Percentiles rank a stretch among this genome's conserved stretches.
Evolutionary conservation across 306 rosid species (phyloP).

Genomic region (Rosa multiflora): DNA sequence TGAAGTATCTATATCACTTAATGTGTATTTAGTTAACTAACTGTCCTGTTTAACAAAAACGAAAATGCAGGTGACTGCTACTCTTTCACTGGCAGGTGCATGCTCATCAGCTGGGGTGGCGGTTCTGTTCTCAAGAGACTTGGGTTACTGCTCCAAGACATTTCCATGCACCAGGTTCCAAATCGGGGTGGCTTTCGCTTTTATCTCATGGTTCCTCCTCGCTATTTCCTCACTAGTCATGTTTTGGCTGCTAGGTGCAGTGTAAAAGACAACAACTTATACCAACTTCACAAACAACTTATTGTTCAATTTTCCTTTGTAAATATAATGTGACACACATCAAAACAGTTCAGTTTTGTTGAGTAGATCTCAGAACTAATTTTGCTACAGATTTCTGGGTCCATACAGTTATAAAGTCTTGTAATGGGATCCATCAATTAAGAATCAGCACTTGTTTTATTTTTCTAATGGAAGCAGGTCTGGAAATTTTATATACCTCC

Average conservation of each 20-base stretch:
- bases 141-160: constrained; percentile 34
- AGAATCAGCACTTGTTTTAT: background rate
- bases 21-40: background rate
- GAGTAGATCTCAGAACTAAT: background rate
- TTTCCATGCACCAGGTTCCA: constrained; percentile 36
- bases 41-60: background rate
- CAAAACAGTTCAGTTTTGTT: constrained; percentile 1
- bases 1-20: background rate
- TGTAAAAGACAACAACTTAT: constrained; percentile 21
- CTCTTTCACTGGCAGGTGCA: constrained; percentile 44
- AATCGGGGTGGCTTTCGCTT: constrained; percentile 45
- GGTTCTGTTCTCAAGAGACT: constrained; percentile 38
- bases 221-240: constrained; percentile 46
- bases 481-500: background rate
- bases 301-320: background rate
- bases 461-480: background rate
- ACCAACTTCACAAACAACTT: background rate
- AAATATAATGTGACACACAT: constrained; percentile 7
- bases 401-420: background rate
- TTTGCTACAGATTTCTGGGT: background rate
- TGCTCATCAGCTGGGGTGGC: constrained; percentile 45
- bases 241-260: constrained; percentile 44
- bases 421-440: background rate
- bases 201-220: constrained; percentile 45
- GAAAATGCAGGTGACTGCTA: constrained; percentile 41